phyloP scores from a whole-genome alignment of 148 eudicot genomes.

The Vaccinium myrtillus region DNA sequence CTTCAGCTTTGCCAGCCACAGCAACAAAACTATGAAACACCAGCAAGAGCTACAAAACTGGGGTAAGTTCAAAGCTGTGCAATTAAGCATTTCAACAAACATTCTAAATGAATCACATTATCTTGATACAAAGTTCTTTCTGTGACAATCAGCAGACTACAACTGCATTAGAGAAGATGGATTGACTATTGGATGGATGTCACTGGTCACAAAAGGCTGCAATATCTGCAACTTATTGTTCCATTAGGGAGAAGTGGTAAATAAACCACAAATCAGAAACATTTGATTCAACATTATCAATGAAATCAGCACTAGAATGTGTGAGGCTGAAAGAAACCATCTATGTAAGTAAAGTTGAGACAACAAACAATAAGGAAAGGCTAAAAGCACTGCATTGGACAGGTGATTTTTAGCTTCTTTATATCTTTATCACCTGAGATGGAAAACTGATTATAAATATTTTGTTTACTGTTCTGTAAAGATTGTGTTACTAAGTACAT shows the following conservation, averaged over 20 bases:
- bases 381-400: background rate
- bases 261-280: conserved; percentile 26
- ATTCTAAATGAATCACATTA: background rate
- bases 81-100: background rate
- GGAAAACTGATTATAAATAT: background rate
- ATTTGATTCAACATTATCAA: conserved; percentile 16
- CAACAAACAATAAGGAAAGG: background rate
- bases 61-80: background rate
- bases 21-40: conserved; percentile 19
- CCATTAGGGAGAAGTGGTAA: conserved; percentile 28
- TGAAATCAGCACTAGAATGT: conserved; percentile 23
- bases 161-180: conserved; percentile 40
- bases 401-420: conserved; percentile 13
- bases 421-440: background rate
- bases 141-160: conserved; percentile 42
- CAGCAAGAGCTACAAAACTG: conserved; percentile 5
- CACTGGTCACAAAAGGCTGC: conserved; percentile 12
- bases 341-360: conserved; percentile 11
- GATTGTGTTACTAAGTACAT: background rate
- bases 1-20: conserved; percentile 45
- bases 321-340: conserved; percentile 19
- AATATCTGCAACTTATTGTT: conserved; percentile 25
- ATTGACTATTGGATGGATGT: conserved; percentile 2
- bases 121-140: conserved; percentile 19
- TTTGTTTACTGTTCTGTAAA: background rate